A percentile compares a stretch with the other conserved stretches of the same genome.
Evolutionary conservation across 495 filamentous ascomycete species (phyloP).

Genomic region (Cercophora sp.): DNA sequence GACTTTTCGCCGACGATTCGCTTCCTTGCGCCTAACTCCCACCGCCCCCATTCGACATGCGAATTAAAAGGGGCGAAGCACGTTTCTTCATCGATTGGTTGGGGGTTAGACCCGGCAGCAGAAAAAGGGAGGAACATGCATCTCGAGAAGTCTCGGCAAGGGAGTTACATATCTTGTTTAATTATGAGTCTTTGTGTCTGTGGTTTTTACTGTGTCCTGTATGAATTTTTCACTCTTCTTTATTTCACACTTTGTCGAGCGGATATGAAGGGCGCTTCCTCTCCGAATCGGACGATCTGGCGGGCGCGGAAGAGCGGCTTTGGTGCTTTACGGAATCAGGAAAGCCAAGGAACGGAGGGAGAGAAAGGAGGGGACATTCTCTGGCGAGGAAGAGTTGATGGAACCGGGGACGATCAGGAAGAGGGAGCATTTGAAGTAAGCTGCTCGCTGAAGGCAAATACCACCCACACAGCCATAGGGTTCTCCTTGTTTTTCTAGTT

Average conservation of each 20-base stretch:
- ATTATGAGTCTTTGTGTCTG: slow-evolving; percentile 29
- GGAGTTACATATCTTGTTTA: slow-evolving; percentile 38
- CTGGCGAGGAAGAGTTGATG: no score
- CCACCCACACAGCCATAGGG: slow-evolving; percentile 1
- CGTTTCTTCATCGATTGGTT: slow-evolving; percentile 4
- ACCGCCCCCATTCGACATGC: background rate
- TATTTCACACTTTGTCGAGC: slow-evolving; percentile 15
- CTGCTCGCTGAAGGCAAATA: background rate
- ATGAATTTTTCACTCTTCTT: slow-evolving; percentile 21
- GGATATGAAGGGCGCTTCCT: slow-evolving; percentile 7
- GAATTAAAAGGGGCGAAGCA: background rate
- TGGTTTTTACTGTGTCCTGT: slow-evolving; percentile 23
- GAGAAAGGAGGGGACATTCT: no score
- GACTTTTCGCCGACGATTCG: background rate
- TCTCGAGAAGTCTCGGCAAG: slow-evolving; percentile 19
- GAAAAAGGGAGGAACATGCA: slow-evolving; percentile 16
- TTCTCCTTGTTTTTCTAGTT: slow-evolving; percentile 4
- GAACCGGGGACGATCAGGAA: background rate
- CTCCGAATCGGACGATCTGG: slow-evolving; percentile 7
- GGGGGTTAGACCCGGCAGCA: slow-evolving; percentile 10
- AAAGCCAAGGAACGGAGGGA: no score
- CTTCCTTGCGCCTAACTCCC: background rate
- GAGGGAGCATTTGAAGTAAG: background rate
- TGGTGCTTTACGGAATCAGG: no score
- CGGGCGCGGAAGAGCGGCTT: background rate